Evolutionary conservation across 2,329 filamentous ascomycete genomes (phyloP), one percentile per base, ranked within the genome.

Genomic region (Endoconidiophora polonica): DNA sequence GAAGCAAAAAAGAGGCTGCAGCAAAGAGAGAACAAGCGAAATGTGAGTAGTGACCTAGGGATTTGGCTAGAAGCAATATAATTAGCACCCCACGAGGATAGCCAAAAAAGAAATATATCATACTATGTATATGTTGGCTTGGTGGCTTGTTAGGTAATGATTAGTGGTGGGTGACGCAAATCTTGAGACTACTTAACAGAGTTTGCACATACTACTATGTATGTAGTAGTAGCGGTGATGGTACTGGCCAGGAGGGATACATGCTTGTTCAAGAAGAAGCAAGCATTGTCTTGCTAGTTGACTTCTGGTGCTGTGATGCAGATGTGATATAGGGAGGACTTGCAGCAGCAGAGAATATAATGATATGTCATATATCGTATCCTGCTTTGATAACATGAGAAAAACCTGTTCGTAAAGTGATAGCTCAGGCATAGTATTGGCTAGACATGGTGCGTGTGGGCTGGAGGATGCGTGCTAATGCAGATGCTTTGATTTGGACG

Each of bases 371-470:
- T 18, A 46, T 33, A 37, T 46, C 44, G 9, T 26, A 38, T 33
- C 7, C 16, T 20, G 3, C 23, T 10, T 10, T 33, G 26, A 10
- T 7, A 33, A 33, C 7, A 33, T 33, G 16, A 37, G 2, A 14
- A 46, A 46, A 46, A 46, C 44, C 44, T 46, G 44, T 46, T 46
- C 44, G 18, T 44, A 26, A 46, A 46, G 29, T 38, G 44, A 46
- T 20, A 33, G 16, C 20, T 36, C 44, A 22, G 20, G 24, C 12
- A 33, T 46, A 20, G 44, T 5, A 4, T 20, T 9, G 12, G 26
- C 26, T 33, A 33, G 5, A 33, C 12, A 33, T 33, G 26, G 26
- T 33, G 26, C 5, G 12, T 33, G 26, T 33, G 26, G 26, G 26
- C 26, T 33, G 12, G 7, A 33, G 26, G 26, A 29, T 29, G 26